Conservation (phyloP, 345 rosid species). For the Nasturtium officinale region DNA sequence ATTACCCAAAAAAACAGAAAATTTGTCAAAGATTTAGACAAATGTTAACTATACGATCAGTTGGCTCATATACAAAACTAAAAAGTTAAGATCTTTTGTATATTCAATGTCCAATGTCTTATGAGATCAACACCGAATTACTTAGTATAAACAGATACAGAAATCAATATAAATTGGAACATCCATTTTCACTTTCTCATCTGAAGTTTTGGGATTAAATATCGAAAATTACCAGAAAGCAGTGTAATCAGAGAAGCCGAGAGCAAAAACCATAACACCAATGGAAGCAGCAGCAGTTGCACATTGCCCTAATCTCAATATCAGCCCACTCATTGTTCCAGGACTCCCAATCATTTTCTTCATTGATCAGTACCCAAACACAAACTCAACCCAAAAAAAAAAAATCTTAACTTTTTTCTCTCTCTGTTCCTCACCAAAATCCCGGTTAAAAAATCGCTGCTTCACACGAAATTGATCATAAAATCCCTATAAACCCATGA, state of each 20-base stretch:
- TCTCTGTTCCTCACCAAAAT: neutral
- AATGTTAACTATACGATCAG: neutral
- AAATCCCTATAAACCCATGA: conserved; percentile 10
- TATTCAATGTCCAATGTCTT: neutral
- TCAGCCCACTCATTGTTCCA: conserved; percentile 73
- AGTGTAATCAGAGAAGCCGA: conserved; percentile 74
- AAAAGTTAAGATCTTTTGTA: neutral
- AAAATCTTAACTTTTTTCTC: conserved; percentile 2
- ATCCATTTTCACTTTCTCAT: neutral
- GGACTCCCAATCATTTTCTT: conserved; percentile 83
- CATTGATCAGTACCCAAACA: conserved; percentile 41
- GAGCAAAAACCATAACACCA: conserved; percentile 70
- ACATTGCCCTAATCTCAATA: conserved; percentile 71
- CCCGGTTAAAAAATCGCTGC: neutral
- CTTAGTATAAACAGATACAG: no score
- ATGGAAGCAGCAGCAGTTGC: conserved; percentile 78
- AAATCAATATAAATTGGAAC: neutral
- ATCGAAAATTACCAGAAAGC: conserved; percentile 69
- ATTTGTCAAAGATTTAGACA: neutral
- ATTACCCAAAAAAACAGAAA: neutral
- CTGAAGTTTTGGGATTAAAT: neutral
- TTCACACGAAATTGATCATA: conserved; percentile 11
- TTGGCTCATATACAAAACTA: neutral
- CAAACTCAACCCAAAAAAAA: neutral
- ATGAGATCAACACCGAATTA: neutral